phyloP scores from a whole-genome alignment of 371 early-diverging fungal genomes.

The Mucor irregularis region DNA sequence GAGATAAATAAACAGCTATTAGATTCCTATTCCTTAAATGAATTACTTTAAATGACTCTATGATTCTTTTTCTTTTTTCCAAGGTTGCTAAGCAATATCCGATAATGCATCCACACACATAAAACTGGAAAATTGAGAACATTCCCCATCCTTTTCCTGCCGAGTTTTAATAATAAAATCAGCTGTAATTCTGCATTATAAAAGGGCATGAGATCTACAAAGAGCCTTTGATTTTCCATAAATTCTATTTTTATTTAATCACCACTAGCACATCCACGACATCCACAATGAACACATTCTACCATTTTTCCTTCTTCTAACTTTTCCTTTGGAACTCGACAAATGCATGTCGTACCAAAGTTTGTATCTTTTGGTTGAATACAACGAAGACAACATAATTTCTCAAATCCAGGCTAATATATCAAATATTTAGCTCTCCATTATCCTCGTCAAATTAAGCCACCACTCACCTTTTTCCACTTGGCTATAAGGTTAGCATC shows the following conservation, averaged over 20 bases:
- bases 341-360: slow-evolving; percentile 97
- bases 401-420: slow-evolving; percentile 91
- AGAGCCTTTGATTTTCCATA: slow-evolving; percentile 1
- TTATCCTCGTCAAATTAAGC: neutral
- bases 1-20: too few species aligned
- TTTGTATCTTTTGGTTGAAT: slow-evolving; percentile 97
- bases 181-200: slow-evolving; percentile 2
- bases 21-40: too few species aligned
- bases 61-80: too few species aligned
- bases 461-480: slow-evolving; percentile 87
- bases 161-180: slow-evolving; percentile 1
- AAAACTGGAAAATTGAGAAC: slow-evolving; percentile 22
- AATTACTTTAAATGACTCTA: too few species aligned
- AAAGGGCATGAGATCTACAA: neutral
- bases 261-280: slow-evolving; percentile 71
- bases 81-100: too few species aligned
- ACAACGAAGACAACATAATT: slow-evolving; percentile 97
- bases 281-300: slow-evolving; percentile 96
- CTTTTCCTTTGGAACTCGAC: slow-evolving; percentile 94
- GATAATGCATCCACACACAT: slow-evolving; percentile 1
- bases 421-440: too few species aligned
- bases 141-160: slow-evolving; percentile 15
- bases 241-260: slow-evolving; percentile 33
- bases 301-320: slow-evolving; percentile 87
- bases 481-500: slow-evolving; percentile 96